Percentiles rank a stretch among this genome's conserved stretches.
phyloP scores from a whole-genome alignment of 192 early-diverging fungal species.

The Paraglomus brasilianum region DNA sequence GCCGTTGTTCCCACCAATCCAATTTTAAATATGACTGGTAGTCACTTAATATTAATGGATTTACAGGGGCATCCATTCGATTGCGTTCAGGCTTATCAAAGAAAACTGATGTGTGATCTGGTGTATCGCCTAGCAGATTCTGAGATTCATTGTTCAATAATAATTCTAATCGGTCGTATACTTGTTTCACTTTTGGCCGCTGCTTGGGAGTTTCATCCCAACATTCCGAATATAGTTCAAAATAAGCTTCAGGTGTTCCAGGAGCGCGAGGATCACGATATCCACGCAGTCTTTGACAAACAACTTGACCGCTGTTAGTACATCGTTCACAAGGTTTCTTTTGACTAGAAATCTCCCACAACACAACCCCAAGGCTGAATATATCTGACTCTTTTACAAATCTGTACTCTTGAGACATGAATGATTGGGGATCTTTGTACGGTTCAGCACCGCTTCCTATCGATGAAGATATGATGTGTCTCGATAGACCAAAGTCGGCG shows the following conservation, averaged over 20 bases:
- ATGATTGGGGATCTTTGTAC: not conserved
- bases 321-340: not conserved
- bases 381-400: not conserved
- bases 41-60: no score
- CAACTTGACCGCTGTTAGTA: not conserved
- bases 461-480: not conserved
- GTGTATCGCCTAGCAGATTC: no score
- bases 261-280: not conserved
- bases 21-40: no score
- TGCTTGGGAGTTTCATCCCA: slow-evolving; percentile 9
- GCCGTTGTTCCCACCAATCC: no score
- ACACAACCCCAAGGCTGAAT: slow-evolving; percentile 10
- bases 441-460: not conserved
- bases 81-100: no score
- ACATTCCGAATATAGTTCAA: slow-evolving; percentile 23
- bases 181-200: not conserved
- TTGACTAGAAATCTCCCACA: slow-evolving; percentile 6
- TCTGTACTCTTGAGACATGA: not conserved
- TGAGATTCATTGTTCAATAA: no score
- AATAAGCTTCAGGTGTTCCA: slow-evolving; percentile 17
- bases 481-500: slow-evolving; percentile 3
- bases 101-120: no score
- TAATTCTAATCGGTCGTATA: not conserved
- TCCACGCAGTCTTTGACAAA: not conserved
- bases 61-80: no score